Conservation (phyloP, 257 asterid species). For the Handroanthus guayacan region DNA sequence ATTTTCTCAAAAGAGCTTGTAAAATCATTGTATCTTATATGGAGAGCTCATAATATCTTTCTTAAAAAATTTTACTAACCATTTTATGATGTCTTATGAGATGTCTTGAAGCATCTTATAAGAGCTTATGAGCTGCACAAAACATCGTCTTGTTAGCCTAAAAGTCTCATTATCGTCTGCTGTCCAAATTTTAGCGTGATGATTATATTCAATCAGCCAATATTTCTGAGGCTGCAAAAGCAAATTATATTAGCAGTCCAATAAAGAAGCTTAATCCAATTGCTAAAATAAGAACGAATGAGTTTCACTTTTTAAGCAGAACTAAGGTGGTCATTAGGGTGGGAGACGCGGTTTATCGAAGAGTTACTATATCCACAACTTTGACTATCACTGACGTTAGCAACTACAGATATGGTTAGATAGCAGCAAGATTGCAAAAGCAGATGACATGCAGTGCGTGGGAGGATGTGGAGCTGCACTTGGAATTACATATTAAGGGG, state of each 20-base stretch:
- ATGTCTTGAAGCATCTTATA: no score
- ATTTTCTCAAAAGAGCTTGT: no score
- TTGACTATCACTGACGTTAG: background rate
- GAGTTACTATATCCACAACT: background rate
- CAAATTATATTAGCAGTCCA: background rate
- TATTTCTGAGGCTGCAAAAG: background rate
- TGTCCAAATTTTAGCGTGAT: background rate
- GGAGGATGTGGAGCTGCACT: no score
- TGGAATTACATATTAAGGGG: no score
- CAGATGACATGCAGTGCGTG: background rate
- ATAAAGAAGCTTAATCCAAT: background rate
- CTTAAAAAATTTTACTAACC: no score
- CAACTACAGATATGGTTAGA: background rate
- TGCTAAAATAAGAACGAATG: background rate
- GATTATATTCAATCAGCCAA: background rate
- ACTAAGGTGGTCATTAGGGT: constrained; percentile 7
- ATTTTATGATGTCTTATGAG: no score
- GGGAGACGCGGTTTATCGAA: background rate
- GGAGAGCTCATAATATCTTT: no score
- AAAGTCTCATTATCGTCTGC: no score
- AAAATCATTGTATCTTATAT: no score
- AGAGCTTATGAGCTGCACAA: no score
- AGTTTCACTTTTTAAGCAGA: background rate
- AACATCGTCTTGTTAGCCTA: no score
- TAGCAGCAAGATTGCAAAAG: background rate